These are phyloP conservation scores for Blastobotrys raffinosifermentans DNA, from an alignment of 1,139 yeast genomes.

Conservation along the genomic window DNA sequence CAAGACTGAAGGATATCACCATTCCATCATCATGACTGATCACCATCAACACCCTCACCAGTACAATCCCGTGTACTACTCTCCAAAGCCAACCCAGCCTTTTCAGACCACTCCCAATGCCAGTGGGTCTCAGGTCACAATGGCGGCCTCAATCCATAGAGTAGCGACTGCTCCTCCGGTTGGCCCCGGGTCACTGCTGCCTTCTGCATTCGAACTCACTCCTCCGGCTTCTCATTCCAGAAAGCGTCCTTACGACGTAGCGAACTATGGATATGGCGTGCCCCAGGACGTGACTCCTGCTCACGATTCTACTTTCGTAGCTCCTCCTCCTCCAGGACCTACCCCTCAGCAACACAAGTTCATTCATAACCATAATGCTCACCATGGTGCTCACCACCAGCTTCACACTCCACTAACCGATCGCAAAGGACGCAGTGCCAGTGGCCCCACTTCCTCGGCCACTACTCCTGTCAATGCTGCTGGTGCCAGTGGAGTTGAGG, in stretches of 20 bases:
- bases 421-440: too few relatives aligned
- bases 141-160: background rate
- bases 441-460: too few relatives aligned
- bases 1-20: background rate
- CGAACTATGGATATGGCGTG: background rate
- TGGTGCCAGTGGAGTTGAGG: background rate
- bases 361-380: background rate
- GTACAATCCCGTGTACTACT: too few relatives aligned
- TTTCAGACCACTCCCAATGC: too few relatives aligned
- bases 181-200: constrained; percentile 18
- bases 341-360: constrained; percentile 2
- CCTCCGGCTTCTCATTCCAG: constrained; percentile 26
- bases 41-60: too few relatives aligned
- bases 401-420: too few relatives aligned
- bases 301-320: background rate
- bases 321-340: background rate
- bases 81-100: too few relatives aligned
- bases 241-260: constrained; percentile 10
- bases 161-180: constrained; percentile 2
- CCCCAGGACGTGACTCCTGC: background rate
- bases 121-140: background rate
- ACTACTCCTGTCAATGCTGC: background rate
- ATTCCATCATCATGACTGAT: too few relatives aligned
- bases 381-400: background rate
- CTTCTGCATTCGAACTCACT: constrained; percentile 26